Conservation (phyloP, 306 rosid species). For the Luffa acutangula region DNA sequence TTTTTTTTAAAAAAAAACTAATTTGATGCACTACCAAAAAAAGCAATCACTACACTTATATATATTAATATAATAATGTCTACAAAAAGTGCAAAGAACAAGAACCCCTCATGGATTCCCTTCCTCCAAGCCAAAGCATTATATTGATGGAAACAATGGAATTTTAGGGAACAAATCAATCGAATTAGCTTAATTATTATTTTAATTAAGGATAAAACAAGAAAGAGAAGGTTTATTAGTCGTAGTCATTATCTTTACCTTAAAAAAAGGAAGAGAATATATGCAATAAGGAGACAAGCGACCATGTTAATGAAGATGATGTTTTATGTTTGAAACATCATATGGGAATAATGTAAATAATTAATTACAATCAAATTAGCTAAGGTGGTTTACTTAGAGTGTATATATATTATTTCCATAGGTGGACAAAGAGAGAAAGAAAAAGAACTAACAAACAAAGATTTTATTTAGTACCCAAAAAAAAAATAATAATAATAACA, state of each 20-base stretch:
- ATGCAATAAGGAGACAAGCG: conserved; percentile 2
- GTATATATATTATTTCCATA: not conserved
- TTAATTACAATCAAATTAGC: not conserved
- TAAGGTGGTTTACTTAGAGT: not conserved
- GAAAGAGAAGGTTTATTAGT: not conserved
- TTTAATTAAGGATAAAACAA: not conserved
- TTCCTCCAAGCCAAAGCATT: conserved; percentile 13
- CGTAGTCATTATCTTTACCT: not conserved
- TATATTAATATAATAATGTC: not conserved
- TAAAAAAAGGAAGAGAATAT: not conserved
- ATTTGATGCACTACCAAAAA: conserved; percentile 4
- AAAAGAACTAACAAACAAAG: not conserved
- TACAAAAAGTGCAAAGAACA: not conserved
- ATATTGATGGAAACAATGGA: conserved; percentile 21
- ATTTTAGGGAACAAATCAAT: conserved; percentile 24
- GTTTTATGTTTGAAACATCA: not conserved
- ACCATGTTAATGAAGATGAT: conserved; percentile 4
- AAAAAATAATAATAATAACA: not conserved
- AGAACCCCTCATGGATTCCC: conserved; percentile 16
- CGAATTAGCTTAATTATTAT: not conserved
- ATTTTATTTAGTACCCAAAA: not conserved
- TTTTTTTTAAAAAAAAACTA: not conserved
- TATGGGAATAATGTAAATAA: not conserved
- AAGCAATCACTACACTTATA: not conserved
- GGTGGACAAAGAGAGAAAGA: not conserved